Base-by-base conservation (phyloP, 139 green algal genomes). In the Chlorella sp. region DNA sequence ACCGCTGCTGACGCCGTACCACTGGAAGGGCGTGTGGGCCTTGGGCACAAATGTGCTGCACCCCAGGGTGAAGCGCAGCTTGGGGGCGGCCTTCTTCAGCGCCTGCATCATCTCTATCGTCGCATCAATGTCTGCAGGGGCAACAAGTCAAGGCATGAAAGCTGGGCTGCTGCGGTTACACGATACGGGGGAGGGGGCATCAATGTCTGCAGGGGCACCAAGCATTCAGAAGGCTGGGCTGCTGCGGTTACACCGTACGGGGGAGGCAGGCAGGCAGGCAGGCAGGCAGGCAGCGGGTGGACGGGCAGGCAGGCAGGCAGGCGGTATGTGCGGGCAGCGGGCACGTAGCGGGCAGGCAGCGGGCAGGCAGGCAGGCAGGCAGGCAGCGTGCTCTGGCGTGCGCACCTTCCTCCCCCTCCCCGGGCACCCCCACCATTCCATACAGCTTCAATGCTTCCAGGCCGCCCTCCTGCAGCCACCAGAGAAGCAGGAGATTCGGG, bases 1-100 rank as follows among this genome's bases (percentile, higher is more conserved):
- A 83, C 78, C 78, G 21, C 18, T 18, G 60, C 68, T 40, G 78
- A 95, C 86, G 19, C 91, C 91, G 48, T 92, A 92, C 93, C 93
- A 95, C 86, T 89, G 93, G 80, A 94, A 95, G 22, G 93, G 93
- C 9, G 93, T 95, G 86, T 95, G 93, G 19, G 91, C 87, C 81
- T 95, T 95, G 57, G 93, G 93, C 36, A 95, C 93, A 89, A 95
- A 95, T 4, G 93, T 95, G 89, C 42, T 87, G 92, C 91, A 94
- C 57, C 93, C 93, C 22, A 95, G 85, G 19, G 93, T 95, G 68
- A 95, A 84, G 4, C 75, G 81, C 37, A 89, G 73, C 86, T 84
- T 83, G 42, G 86, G 86, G 2, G 86, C 86, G 30, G 78, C 83
- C 61, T 68, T 64, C 48, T 69, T 79, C 24, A 93, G 64, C 77